These are phyloP conservation scores for Ceraceosorus guamensis DNA, from an alignment of 1,284 basidiomycete genomes.

Conservation along the genomic window DNA sequence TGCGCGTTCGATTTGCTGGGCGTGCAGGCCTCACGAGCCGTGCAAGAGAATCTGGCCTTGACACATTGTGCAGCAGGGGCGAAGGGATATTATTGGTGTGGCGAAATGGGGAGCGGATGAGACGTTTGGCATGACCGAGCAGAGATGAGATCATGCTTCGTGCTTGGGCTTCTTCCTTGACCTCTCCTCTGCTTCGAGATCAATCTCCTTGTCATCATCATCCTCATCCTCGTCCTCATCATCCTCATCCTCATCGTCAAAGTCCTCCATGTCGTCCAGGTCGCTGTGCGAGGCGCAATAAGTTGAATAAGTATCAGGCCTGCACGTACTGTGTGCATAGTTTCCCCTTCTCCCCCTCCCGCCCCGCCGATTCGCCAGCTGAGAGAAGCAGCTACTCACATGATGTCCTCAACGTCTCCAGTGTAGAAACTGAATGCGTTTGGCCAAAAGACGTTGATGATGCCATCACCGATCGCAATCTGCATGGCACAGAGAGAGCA, in stretches of 20 bases:
- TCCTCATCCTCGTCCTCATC: conserved; percentile 40
- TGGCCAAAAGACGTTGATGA: conserved; percentile 40
- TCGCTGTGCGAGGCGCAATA: conserved; percentile 1
- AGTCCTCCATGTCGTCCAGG: conserved; percentile 22
- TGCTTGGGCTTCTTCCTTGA: conserved; percentile 36
- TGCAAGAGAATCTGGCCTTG: too few species aligned
- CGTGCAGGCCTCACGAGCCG: too few species aligned
- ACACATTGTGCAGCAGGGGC: too few species aligned
- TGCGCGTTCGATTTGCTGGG: too few species aligned
- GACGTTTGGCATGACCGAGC: too few species aligned
- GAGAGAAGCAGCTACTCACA: conserved; percentile 3
- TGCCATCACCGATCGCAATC: conserved; percentile 29
- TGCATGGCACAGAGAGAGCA: too few species aligned
- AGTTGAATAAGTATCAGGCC: too few species aligned
- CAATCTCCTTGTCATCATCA: conserved; percentile 36
- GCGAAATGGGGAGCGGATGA: too few species aligned
- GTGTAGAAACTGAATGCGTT: conserved; percentile 38
- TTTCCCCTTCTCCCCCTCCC: neutral
- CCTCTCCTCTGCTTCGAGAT: conserved; percentile 34
- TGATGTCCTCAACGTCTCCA: conserved; percentile 10
- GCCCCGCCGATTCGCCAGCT: too few species aligned
- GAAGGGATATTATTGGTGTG: too few species aligned
- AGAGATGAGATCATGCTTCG: too few species aligned
- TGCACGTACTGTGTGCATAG: neutral
- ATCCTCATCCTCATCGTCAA: conserved; percentile 34